Conservation (phyloP, 441 rosid genomes). For the Dalechampia spathulata region DNA sequence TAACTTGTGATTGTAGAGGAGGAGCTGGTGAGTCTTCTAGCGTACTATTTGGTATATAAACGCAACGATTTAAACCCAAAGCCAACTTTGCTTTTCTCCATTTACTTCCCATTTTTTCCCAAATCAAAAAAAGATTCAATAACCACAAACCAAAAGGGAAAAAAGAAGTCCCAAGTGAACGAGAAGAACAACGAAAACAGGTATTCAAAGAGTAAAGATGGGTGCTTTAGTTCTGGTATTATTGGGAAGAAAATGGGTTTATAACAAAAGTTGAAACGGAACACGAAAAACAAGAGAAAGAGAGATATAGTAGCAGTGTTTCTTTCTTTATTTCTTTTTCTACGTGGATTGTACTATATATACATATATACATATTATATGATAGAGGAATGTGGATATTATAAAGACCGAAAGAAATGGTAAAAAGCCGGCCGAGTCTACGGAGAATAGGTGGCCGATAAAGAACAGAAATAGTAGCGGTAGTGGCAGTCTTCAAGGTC, state of each 20-base stretch:
- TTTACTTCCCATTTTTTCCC: slow-evolving; percentile 42
- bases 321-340: not conserved
- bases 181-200: slow-evolving; percentile 10
- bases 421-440: too few species aligned
- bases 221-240: slow-evolving; percentile 15
- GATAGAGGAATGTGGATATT: too few species aligned
- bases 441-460: too few species aligned
- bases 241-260: too few species aligned
- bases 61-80: slow-evolving; percentile 75
- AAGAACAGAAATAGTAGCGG: too few species aligned
- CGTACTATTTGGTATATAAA: slow-evolving; percentile 71
- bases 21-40: slow-evolving; percentile 50
- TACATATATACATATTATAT: too few species aligned
- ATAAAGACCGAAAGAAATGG: too few species aligned
- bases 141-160: not conserved
- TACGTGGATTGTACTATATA: not conserved
- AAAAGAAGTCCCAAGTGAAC: not conserved
- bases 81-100: slow-evolving; percentile 94
- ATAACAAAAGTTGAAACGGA: slow-evolving; percentile 31
- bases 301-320: slow-evolving; percentile 12
- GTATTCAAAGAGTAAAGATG: slow-evolving; percentile 29
- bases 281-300: slow-evolving; percentile 41
- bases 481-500: too few species aligned
- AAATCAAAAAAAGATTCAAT: slow-evolving; percentile 4
- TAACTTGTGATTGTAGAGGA: slow-evolving; percentile 3